Conservation (phyloP, 108 stramenopile species). For the Mediolabrus comicus region DNA sequence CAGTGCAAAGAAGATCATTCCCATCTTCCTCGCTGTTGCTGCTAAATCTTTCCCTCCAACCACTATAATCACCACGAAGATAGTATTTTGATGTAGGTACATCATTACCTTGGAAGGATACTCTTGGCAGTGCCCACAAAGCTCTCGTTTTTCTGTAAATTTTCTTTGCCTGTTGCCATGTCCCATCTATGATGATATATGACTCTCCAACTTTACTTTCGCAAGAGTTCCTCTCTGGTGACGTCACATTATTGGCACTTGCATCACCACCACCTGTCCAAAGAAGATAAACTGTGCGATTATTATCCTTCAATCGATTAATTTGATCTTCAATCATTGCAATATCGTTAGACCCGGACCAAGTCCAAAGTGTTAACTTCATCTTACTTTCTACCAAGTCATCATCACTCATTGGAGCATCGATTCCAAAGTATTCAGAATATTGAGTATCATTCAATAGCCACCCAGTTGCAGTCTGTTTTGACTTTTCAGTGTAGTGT, state of each 20-base stretch:
- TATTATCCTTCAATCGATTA: neutral
- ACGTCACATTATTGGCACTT: too few relatives aligned
- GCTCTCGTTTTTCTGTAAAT: constrained; percentile 24
- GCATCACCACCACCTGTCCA: constrained; percentile 1
- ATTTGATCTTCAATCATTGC: neutral
- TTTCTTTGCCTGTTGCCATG: constrained; percentile 36
- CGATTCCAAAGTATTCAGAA: neutral
- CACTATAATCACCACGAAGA: constrained; percentile 28
- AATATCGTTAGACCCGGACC: neutral
- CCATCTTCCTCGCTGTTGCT: neutral
- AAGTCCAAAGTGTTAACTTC: neutral
- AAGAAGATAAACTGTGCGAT: neutral
- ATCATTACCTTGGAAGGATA: constrained; percentile 1
- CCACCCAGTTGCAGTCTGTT: constrained; percentile 21
- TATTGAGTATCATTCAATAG: constrained; percentile 1
- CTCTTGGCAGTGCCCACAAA: constrained; percentile 24
- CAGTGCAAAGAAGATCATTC: constrained; percentile 20
- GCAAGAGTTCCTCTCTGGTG: too few relatives aligned
- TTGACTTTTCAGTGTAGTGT: constrained; percentile 1
- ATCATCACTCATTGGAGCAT: neutral
- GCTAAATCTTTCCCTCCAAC: constrained; percentile 32
- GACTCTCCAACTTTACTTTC: neutral
- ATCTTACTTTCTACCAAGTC: neutral
- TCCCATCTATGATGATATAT: constrained; percentile 37
- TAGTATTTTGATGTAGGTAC: constrained; percentile 14